Evolutionary conservation across 2,329 filamentous ascomycete species (phyloP), one percentile per base, ranked within the genome.

Genomic region (Aspergillus jensenii): DNA sequence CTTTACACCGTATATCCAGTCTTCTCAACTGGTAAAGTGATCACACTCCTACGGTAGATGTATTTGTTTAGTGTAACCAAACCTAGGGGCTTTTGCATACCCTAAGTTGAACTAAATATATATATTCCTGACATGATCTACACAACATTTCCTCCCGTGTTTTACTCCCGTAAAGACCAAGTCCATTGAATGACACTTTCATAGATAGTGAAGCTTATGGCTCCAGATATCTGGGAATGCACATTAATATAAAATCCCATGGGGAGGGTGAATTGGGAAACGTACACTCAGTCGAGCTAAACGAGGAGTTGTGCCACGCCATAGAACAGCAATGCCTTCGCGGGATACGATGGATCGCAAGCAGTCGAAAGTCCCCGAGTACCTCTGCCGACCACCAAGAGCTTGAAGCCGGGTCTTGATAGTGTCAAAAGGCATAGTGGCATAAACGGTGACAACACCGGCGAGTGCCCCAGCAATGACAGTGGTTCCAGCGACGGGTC

Each of bases 401-500:
- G 81, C 84, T 56, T 78, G 76, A 4, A 74, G 67, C 31, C 73
- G 62, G 5, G 75, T 78, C 64, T 78, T 78, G 43, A 79, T 67
- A 2, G 75, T 76, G 59, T 79, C 76, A 57, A 78, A 76, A 1
- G 76, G 76, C 63, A 78, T 76, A 5, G 76, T 79, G 6, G 68
- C 68, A 61, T 77, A 78, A 0, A 78, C 75, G 0, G 77, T 77
- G 2, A 68, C 77, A 0, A 81, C 75, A 0, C 86, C 86, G 0
- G 87, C 85, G 2, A 84, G 70, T 0, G 81, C 81, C 0, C 86
- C 86, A 0, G 74, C 82, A 60, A 88, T 87, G 44, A 84, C 87
- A 1, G 80, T 77, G 3, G 47, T 19, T 14, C 40, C 49, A 1
- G 41, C 27, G 9, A 31, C 11, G 27, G 27, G 27, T 9, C 9